Evolutionary conservation across 192 early-diverging fungal species (phyloP), one percentile per base, ranked within the genome.

Genomic region (Coemansia biformis): DNA sequence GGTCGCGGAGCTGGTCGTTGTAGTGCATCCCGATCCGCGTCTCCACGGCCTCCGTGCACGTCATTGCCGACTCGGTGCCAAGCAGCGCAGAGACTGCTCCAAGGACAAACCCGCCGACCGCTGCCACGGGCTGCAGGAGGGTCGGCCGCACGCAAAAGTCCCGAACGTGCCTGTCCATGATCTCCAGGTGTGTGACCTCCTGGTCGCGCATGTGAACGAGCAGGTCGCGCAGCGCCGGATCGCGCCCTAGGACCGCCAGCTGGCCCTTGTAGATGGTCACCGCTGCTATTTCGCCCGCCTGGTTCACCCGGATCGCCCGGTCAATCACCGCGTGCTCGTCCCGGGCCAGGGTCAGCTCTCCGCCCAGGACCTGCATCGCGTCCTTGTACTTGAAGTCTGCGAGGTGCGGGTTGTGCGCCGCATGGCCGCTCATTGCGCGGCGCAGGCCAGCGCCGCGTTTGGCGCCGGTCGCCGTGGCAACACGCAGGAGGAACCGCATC

Each of bases 31-130:
- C 93, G 66, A 98, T 98, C 10, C 89, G 85, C 8, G 91, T 92
- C 75, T 98, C 95, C 12, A 96, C 95, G 3, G 92, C 95, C 54
- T 98, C 95, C 0, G 95, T 98, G 64, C 91, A 95, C n/a, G 93
- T 92, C 93, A 98, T 98, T 22, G 92, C 91, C 17, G 92, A 91
- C 50, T 92, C 87, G 49, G 88, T 86, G n/a, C 93, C 94, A 55
- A 98, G 62, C 39, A 91, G 44, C 3, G 90, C 95, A 1, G 93
- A 92, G 1, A 79, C 85, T 5, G 79, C 86, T 14, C 95, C 95
- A 10, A 98, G 58, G 2, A 84, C 75, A 50, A 83, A 94, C 7
- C 95, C 95, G 12, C 88, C 85, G 8, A 78, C 68, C 32, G 90
- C 89, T 84, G 92, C 94, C 14, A 95, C 26, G 0, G 95, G 95